A percentile compares a stretch with the other conserved stretches of the same genome.
These are phyloP conservation scores for Sphaerulina musiva DNA, from an alignment of 2,329 filamentous ascomycete species.

Conservation along the genomic window DNA sequence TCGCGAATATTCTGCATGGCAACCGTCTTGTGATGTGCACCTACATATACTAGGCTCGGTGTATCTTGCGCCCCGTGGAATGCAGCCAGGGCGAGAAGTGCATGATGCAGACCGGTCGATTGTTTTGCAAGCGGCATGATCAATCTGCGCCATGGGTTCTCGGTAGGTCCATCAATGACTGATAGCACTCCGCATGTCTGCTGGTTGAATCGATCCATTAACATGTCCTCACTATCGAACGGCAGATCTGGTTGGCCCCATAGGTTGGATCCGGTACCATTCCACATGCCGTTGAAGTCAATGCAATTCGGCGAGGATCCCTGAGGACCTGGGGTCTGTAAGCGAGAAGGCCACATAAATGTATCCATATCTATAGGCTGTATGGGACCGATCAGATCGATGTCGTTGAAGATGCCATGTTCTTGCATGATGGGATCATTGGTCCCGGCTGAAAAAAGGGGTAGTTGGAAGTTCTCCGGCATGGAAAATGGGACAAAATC, in stretches of 20 bases:
- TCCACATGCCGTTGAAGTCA: conserved; percentile 5
- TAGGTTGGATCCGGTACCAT: neutral
- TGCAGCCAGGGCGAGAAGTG: conserved; percentile 61
- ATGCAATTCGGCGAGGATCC: neutral
- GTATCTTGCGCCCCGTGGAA: conserved; percentile 59
- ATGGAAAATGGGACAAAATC: conserved; percentile 28
- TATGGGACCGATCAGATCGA: conserved; percentile 17
- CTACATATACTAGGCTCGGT: conserved; percentile 53
- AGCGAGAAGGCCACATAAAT: conserved; percentile 17
- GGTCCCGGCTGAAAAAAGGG: conserved; percentile 17
- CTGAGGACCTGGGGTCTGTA: conserved; percentile 14
- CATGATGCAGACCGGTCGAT: conserved; percentile 61
- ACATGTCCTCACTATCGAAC: conserved; percentile 49
- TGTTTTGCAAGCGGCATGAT: conserved; percentile 62
- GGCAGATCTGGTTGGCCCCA: conserved; percentile 27
- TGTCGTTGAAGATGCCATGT: conserved; percentile 15
- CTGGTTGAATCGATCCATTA: conserved; percentile 57
- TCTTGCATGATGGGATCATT: conserved; percentile 21
- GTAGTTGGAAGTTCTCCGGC: conserved; percentile 25
- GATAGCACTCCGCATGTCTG: conserved; percentile 65
- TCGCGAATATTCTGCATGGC: conserved; percentile 55
- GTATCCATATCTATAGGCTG: conserved; percentile 12
- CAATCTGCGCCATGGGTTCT: conserved; percentile 65
- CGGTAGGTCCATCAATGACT: conserved; percentile 60
- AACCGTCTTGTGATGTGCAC: conserved; percentile 62